Base-by-base conservation (phyloP, 768 basidiomycete species). In the Boletus tomentosulus region DNA sequence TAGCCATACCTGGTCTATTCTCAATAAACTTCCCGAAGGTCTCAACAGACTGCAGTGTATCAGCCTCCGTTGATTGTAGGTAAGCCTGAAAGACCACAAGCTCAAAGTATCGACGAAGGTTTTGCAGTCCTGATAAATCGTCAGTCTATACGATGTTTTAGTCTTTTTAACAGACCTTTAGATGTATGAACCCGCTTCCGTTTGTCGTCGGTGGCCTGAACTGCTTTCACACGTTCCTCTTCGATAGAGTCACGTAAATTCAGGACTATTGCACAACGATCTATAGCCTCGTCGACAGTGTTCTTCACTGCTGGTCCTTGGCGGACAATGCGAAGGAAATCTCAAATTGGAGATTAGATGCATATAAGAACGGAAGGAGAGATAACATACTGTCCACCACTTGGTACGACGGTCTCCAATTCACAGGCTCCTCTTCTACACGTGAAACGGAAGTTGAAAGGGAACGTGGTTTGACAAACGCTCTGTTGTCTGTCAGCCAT, bases 221-320 rank as follows among this genome's bases (percentile, higher is more conserved):
- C 92, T 1, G 94, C 92, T 22, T 74, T 73, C n/a, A 80, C 70
- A 24, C 92, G 82, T 2, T 85, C 78, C 24, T 89, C 84, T 61
- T 98, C 96, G 43, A 99, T 96, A 0, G 88, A 80, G 54, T 96
- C 89, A 33, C 92, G 83, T 13, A 98, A 71, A 65, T 98, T 94
- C 68, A 85, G 82, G 3, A 94, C 85, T 15, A 85, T 77, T 15
- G 85, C 82, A 63, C 92, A 96, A 54, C 83, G 86, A 62, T 96
- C 93, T 58, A 98, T 87, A 12, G 89, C 88, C 54, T 86, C 85
- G 63, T 97, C 93, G 7, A 97, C 93, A 3, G 78, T 79, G 55
- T 77, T 79, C 72, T 98, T 99, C 30, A 98, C 90, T 13, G 82
- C 79, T 22, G 87, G 81, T 0, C 97, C 95, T 66, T 86, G 87